A percentile compares a stretch with the other conserved stretches of the same genome.
phyloP scores from a whole-genome alignment of 1,284 basidiomycete species.

The Calocybe gambosa region DNA sequence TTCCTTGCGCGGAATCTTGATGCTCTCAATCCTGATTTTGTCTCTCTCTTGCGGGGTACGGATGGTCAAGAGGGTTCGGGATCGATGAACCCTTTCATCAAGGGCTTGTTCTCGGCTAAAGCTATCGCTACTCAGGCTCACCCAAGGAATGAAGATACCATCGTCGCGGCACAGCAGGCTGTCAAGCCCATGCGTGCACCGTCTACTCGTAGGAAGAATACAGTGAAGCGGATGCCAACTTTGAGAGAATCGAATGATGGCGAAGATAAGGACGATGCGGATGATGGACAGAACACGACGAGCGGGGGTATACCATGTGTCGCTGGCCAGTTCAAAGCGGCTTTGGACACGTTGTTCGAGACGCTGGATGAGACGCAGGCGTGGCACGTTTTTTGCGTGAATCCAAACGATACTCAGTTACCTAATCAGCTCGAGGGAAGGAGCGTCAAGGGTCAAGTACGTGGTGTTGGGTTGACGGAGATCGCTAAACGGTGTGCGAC shows the following conservation, averaged over 20 bases:
- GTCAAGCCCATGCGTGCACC: slow-evolving; percentile 92
- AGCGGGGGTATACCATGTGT: slow-evolving; percentile 55
- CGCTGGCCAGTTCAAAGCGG: slow-evolving; percentile 81
- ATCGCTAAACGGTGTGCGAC: slow-evolving; percentile 65
- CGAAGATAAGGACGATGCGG: slow-evolving; percentile 29
- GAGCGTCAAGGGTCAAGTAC: slow-evolving; percentile 88
- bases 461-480: slow-evolving; percentile 76
- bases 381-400: slow-evolving; percentile 92
- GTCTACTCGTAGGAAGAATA: slow-evolving; percentile 77
- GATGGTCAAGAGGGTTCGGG: slow-evolving; percentile 61
- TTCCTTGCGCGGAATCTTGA: slow-evolving; percentile 91
- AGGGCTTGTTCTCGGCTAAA: slow-evolving; percentile 82
- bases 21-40: slow-evolving; percentile 88
- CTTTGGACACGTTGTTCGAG: slow-evolving; percentile 81
- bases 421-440: slow-evolving; percentile 92
- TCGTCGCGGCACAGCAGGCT: slow-evolving; percentile 89
- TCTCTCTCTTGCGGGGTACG: slow-evolving; percentile 78
- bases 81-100: slow-evolving; percentile 86
- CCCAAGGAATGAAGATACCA: slow-evolving; percentile 88
- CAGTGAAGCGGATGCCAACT: slow-evolving; percentile 56
- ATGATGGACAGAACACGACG: slow-evolving; percentile 30
- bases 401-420: slow-evolving; percentile 92
- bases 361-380: slow-evolving; percentile 87
- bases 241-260: slow-evolving; percentile 39
- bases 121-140: slow-evolving; percentile 89